A percentile compares a stretch with the other conserved stretches of the same genome.
These are phyloP conservation scores for Botryosphaeria dothidea DNA, from an alignment of 2,329 filamentous ascomycete species.

Conservation along the genomic window DNA sequence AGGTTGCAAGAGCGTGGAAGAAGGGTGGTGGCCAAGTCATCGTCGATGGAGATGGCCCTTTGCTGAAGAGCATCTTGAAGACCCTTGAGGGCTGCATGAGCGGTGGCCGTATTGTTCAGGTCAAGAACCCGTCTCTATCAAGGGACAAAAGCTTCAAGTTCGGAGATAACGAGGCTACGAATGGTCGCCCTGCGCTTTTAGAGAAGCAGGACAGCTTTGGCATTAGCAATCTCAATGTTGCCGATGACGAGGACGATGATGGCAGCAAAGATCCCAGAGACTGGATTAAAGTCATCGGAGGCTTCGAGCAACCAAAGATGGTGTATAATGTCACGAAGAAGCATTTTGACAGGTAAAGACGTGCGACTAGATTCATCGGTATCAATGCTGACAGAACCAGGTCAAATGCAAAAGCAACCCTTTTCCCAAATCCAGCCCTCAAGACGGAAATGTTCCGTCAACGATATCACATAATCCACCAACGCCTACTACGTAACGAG, in stretches of 20 bases:
- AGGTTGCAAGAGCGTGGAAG: conserved; percentile 91
- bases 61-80: conserved; percentile 78
- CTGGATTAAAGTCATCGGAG: conserved; percentile 81
- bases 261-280: conserved; percentile 67
- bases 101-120: conserved; percentile 69
- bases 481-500: conserved; percentile 88
- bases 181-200: conserved; percentile 45
- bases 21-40: conserved; percentile 85
- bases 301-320: conserved; percentile 82
- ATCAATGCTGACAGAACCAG: conserved; percentile 29
- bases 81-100: conserved; percentile 84
- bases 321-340: conserved; percentile 79
- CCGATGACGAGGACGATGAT: conserved; percentile 61
- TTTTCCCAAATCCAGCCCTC: conserved; percentile 72
- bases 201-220: conserved; percentile 68
- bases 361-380: too few species aligned
- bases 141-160: conserved; percentile 67
- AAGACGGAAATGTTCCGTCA: conserved; percentile 88
- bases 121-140: conserved; percentile 53
- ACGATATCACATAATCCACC: conserved; percentile 87
- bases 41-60: conserved; percentile 73
- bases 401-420: conserved; percentile 42
- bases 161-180: conserved; percentile 41
- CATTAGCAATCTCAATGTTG: conserved; percentile 50
- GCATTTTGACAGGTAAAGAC: conserved; percentile 81